Conservation (phyloP, 2,329 filamentous ascomycete species). For the Aspergillus pseudonomiae region DNA sequence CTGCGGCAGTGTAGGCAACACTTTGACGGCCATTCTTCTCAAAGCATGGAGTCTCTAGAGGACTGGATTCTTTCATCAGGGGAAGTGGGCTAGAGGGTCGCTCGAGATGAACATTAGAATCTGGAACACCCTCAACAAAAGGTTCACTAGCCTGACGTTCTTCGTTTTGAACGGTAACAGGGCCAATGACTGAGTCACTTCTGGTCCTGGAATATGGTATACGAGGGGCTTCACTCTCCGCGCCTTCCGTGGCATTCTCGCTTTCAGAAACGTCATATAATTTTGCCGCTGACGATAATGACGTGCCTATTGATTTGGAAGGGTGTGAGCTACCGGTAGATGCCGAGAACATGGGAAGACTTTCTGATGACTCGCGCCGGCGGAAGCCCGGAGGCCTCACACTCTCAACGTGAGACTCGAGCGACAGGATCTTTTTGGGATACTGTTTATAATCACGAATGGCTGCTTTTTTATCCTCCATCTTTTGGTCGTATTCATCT, state of each 20-base stretch:
- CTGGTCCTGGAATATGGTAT: slow-evolving; percentile 7
- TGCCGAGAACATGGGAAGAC: slow-evolving; percentile 66
- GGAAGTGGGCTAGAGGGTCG: slow-evolving; percentile 43
- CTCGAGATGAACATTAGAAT: slow-evolving; percentile 46
- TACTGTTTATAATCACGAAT: slow-evolving; percentile 53
- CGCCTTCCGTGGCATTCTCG: slow-evolving; percentile 26
- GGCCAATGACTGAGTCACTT: slow-evolving; percentile 15
- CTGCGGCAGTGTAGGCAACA: background rate
- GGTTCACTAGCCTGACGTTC: slow-evolving; percentile 26
- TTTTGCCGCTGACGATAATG: slow-evolving; percentile 45
- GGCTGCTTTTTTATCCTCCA: slow-evolving; percentile 47
- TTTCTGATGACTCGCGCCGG: slow-evolving; percentile 63
- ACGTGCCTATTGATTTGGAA: slow-evolving; percentile 56
- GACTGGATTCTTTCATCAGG: slow-evolving; percentile 40
- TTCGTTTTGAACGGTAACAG: slow-evolving; percentile 19
- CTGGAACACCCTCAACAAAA: slow-evolving; percentile 29
- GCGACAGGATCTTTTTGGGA: slow-evolving; percentile 53
- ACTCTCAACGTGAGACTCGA: slow-evolving; percentile 45
- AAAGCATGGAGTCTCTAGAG: slow-evolving; percentile 23
- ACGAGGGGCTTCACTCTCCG: slow-evolving; percentile 13
- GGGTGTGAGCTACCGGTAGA: slow-evolving; percentile 60
- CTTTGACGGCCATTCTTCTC: slow-evolving; percentile 12
- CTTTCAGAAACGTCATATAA: slow-evolving; percentile 25
- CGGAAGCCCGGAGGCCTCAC: slow-evolving; percentile 40
- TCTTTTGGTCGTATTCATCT: slow-evolving; percentile 42